A percentile compares a stretch with the other conserved stretches of the same genome.
phyloP scores from a whole-genome alignment of 2,329 filamentous ascomycete species.

The Neopestalotiopsis clavispora region DNA sequence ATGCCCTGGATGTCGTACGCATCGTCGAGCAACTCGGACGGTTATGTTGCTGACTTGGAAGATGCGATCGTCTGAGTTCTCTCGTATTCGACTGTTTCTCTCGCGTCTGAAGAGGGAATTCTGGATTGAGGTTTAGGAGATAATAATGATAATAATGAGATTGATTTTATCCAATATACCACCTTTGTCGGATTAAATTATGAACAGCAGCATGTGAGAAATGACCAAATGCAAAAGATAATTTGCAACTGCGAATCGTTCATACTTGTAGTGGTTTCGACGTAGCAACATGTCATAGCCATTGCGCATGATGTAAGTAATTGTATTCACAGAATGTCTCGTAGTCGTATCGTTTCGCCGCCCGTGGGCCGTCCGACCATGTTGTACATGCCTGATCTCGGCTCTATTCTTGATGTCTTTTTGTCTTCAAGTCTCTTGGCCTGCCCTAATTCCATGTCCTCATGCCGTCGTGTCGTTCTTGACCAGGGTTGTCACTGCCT shows the following conservation, averaged over 20 bases:
- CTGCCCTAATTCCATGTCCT: conserved; percentile 6
- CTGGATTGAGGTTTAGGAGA: neutral
- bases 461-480: conserved; percentile 41
- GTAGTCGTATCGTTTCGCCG: conserved; percentile 5
- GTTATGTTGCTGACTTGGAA: neutral
- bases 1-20: neutral
- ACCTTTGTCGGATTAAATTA: too few species aligned
- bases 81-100: neutral
- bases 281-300: neutral
- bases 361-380: neutral
- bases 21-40: neutral
- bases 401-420: neutral
- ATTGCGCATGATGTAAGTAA: neutral
- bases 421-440: neutral
- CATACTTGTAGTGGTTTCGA: neutral
- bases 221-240: too few species aligned
- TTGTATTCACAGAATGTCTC: conserved; percentile 11
- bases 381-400: neutral
- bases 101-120: too few species aligned
- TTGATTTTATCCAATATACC: neutral
- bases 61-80: neutral
- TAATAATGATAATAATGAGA: neutral
- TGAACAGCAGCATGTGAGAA: too few species aligned
- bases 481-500: conserved; percentile 59
- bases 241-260: too few species aligned